phyloP scores from a whole-genome alignment of 140 eudicot species.

The Cichorium intybus region DNA sequence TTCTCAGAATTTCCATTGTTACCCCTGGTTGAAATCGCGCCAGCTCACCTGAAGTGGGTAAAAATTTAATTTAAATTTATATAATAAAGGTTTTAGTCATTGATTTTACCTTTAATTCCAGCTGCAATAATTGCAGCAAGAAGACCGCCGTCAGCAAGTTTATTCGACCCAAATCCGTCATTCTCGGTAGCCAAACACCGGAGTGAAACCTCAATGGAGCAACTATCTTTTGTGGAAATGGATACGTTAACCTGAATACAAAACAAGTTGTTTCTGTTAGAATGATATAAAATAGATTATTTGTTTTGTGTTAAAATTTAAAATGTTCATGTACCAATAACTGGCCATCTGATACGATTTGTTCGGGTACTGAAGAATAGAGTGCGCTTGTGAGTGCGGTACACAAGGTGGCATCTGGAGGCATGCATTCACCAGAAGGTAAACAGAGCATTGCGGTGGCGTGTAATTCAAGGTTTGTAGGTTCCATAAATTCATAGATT shows the following conservation, averaged over 20 bases:
- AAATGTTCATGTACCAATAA: slow-evolving; percentile 75
- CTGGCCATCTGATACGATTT: slow-evolving; percentile 62
- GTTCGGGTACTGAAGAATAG: slow-evolving; percentile 72
- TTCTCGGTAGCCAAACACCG: slow-evolving; percentile 78
- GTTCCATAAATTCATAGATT: slow-evolving; percentile 48
- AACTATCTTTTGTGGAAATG: slow-evolving; percentile 50
- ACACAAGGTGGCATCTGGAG: slow-evolving; percentile 91
- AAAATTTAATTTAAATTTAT: too few relatives aligned
- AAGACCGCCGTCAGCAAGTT: slow-evolving; percentile 81
- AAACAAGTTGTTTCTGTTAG: slow-evolving; percentile 1
- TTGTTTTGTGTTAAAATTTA: too few relatives aligned
- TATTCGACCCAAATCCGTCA: slow-evolving; percentile 87
- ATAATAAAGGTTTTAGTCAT: too few relatives aligned
- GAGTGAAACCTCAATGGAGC: slow-evolving; percentile 68
- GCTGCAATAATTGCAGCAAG: slow-evolving; percentile 87
- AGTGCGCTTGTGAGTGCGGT: slow-evolving; percentile 82
- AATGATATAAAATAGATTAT: too few relatives aligned
- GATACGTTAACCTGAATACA: slow-evolving; percentile 62
- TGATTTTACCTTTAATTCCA: slow-evolving; percentile 87
- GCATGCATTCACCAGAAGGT: slow-evolving; percentile 92
- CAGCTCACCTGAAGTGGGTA: slow-evolving; percentile 98
- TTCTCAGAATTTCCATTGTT: slow-evolving; percentile 80
- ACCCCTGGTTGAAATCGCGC: slow-evolving; percentile 87
- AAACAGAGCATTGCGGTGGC: slow-evolving; percentile 84
- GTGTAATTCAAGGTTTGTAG: slow-evolving; percentile 75